phyloP scores from a whole-genome alignment of 306 rosid species.

The Adenanthera pavonina region DNA sequence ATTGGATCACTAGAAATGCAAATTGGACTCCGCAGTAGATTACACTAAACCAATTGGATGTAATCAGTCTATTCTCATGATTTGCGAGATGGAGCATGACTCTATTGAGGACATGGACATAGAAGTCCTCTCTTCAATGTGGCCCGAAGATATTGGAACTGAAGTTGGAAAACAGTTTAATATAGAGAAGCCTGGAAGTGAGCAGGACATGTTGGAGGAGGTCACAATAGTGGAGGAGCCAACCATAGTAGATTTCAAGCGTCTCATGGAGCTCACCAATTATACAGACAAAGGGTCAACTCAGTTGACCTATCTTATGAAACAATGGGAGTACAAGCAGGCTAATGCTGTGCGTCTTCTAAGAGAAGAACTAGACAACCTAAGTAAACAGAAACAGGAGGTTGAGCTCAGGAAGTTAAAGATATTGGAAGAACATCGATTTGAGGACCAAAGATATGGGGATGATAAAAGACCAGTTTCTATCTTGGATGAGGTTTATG shows the following conservation, averaged over 20 bases:
- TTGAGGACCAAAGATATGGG: constrained; percentile 72
- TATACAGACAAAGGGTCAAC: constrained; percentile 79
- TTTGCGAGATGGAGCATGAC: constrained; percentile 71
- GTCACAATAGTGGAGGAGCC: constrained; percentile 76
- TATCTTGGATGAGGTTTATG: constrained; percentile 74
- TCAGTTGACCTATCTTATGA: constrained; percentile 74
- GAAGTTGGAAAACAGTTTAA: constrained; percentile 80
- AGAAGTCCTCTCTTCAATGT: constrained; percentile 81
- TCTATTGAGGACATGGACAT: constrained; percentile 72
- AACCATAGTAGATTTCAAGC: constrained; percentile 74
- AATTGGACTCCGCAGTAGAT: neutral
- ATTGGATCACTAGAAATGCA: constrained; percentile 18
- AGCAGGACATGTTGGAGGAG: constrained; percentile 86
- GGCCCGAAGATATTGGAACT: constrained; percentile 87
- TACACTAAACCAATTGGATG: constrained; percentile 35
- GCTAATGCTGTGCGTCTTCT: constrained; percentile 82
- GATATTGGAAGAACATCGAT: constrained; percentile 79
- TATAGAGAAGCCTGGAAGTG: constrained; percentile 76
- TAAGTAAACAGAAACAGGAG: constrained; percentile 73
- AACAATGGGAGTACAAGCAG: constrained; percentile 84
- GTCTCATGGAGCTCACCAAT: constrained; percentile 77
- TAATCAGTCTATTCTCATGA: constrained; percentile 49
- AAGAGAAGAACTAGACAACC: constrained; percentile 75
- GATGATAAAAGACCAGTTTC: constrained; percentile 78
- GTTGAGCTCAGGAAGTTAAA: constrained; percentile 84